A percentile compares a stretch with the other conserved stretches of the same genome.
Conservation (phyloP, 2,329 filamentous ascomycete species). For the Botrytis paeoniae region DNA sequence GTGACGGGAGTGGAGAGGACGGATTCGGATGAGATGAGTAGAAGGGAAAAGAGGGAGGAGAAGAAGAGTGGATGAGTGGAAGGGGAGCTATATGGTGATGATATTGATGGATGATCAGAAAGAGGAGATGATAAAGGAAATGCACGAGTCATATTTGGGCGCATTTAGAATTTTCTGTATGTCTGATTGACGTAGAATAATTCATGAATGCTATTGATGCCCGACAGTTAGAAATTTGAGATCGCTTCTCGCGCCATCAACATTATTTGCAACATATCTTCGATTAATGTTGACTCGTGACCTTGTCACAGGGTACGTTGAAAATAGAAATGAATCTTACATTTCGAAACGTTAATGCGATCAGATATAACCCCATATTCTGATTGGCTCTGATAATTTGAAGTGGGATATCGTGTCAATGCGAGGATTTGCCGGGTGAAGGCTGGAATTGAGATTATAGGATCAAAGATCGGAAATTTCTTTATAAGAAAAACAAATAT, state of each 20-base stretch:
- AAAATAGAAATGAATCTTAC: not conserved
- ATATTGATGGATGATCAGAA: not conserved
- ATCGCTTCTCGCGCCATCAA: not conserved
- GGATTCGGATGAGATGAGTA: constrained; percentile 20
- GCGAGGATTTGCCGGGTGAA: not conserved
- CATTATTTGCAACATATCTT: not conserved
- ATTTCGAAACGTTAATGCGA: not conserved
- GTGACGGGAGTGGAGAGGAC: constrained; percentile 21
- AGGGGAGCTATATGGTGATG: not conserved
- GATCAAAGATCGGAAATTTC: not conserved
- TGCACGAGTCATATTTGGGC: not conserved
- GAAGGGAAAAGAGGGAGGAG: constrained; percentile 9
- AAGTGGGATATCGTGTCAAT: not conserved
- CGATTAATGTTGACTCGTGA: not conserved
- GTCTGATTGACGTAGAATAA: not conserved
- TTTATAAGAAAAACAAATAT: not conserved
- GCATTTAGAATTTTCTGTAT: not conserved
- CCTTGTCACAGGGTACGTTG: not conserved
- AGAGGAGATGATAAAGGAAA: not conserved
- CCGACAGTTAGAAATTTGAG: not conserved
- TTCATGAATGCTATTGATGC: not conserved
- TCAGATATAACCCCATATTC: not conserved
- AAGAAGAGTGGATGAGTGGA: constrained; percentile 9
- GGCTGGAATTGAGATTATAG: not conserved
- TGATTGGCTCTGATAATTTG: not conserved